These are phyloP conservation scores for Ogataea sp. DNA, from an alignment of 805 yeast genomes.

Conservation along the genomic window DNA sequence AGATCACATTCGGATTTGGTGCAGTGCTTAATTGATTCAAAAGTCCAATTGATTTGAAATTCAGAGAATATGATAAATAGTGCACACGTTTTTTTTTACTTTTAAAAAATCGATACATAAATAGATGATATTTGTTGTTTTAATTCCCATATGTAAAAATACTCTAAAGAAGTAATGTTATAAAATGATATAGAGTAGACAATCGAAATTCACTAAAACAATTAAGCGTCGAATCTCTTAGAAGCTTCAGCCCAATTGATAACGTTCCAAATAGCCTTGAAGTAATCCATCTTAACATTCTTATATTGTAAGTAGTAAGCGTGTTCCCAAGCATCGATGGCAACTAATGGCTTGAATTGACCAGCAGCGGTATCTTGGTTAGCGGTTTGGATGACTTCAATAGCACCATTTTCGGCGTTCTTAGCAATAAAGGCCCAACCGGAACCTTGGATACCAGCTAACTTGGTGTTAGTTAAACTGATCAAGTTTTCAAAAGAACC, in stretches of 20 bases:
- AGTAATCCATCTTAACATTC: slow-evolving; percentile 86
- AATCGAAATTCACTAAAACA: not conserved
- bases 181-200: no score
- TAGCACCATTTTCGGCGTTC: slow-evolving; percentile 64
- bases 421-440: slow-evolving; percentile 93
- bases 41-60: no score
- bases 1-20: slow-evolving; percentile 90
- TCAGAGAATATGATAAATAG: no score
- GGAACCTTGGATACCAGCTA: slow-evolving; percentile 89
- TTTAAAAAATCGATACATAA: no score
- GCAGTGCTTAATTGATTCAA: no score
- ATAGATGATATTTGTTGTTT: no score
- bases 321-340: slow-evolving; percentile 96
- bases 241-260: slow-evolving; percentile 92
- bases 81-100: no score
- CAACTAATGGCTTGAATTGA: slow-evolving; percentile 64
- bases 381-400: slow-evolving; percentile 73
- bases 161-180: no score
- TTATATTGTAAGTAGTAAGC: slow-evolving; percentile 92
- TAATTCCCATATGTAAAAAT: no score
- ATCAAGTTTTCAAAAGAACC: slow-evolving; percentile 70
- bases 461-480: slow-evolving; percentile 50
- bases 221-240: slow-evolving; percentile 48
- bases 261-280: slow-evolving; percentile 91
- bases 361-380: slow-evolving; percentile 86